Evolutionary conservation across 208 protist genomes (phyloP), one percentile per base, ranked within the genome.

Genomic region (Trypanosoma boissoni): DNA sequence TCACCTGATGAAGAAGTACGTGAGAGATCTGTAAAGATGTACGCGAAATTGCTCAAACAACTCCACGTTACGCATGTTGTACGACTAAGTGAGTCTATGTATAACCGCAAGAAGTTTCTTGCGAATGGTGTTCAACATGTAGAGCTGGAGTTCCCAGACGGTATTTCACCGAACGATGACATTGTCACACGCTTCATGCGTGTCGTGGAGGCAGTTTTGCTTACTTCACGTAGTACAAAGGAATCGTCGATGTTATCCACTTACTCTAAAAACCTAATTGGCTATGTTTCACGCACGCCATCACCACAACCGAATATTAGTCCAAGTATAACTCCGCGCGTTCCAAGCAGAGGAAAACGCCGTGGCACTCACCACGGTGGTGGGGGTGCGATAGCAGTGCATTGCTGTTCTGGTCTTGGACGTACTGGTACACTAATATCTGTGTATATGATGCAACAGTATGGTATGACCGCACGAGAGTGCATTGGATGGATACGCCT

Each of bases 321-420:
- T 39, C 6, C 8, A 27, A 24, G 27, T 12, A 24, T 20, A 7
- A 36, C 20, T n/a, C 23, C 12, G 6, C 46, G 46, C 12, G 42
- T 3, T 1, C 32, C 21, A 8, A 45, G 32, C 14, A 9, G 34
- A 0, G 34, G 2, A 3, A 39, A 26, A 44, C 23, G 31, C 7
- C 14, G 8, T 41, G 34, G 51, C 45, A 68, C 60, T 64, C 39
- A 52, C 57, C 41, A 26, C 12, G 55, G 64, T 21, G 53, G 52
- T 31, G 28, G 42, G 16, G 79, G 85, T 21, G 76, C 72, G 0
- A 76, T 98, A 3, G 95, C 96, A 16, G 83, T 98, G 26, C 97
- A 99, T 75, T 99, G 97, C 64, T 94, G 95, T 43, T 95, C 97
- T 0, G 97, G 97, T 12, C 77, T 99, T 8, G 97, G 97, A 32